Evolutionary conservation across 441 rosid species (phyloP), one percentile per base, ranked within the genome.

Genomic region (Aquilaria agallochum): DNA sequence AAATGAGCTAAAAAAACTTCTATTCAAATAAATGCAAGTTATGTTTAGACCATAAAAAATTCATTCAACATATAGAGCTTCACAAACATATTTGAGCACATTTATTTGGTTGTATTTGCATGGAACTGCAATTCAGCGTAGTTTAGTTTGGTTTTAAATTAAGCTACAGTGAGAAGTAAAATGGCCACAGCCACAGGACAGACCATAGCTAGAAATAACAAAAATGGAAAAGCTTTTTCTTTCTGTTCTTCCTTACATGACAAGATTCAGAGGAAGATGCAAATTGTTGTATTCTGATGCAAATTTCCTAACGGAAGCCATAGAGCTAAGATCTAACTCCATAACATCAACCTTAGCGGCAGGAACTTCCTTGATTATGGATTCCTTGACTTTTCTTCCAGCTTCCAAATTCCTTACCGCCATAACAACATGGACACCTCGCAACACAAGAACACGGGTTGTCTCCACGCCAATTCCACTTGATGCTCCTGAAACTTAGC

Each of bases 391-490:
- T 27, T 65, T 70, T 70, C 65, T 80, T 47, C 79, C 84, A 20
- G 85, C 82, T 50, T 76, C 70, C 67, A 80, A 59, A 69, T 83
- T 90, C 80, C 95, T 81, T 31, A 85, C 88, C 0, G 78, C 97
- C 90, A 87, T 79, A 52, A 87, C 71, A 12, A 88, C 89, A 51
- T 80, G 88, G 32, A 82, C 88, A 52, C 92, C 89, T 13, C 79
- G 85, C 62, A 84, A 63, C 11, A 95, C 87, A 49, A 90, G 89
- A 65, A 84, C 87, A 4, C 85, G 81, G 0, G 84, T 62, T 11
- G 97, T 87, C 72, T 88, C 97, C 2, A 68, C 44, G 11, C 90
- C 92, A 6, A 90, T 78, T 55, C 95, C 97, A 68, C 90, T 88
- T 0, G 97, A 83, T 55, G 88, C 90, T 63, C 90, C 95, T 87